A percentile compares a stretch with the other conserved stretches of the same genome.
Conservation (phyloP, 331 rosid genomes). For the Malus hybrid region DNA sequence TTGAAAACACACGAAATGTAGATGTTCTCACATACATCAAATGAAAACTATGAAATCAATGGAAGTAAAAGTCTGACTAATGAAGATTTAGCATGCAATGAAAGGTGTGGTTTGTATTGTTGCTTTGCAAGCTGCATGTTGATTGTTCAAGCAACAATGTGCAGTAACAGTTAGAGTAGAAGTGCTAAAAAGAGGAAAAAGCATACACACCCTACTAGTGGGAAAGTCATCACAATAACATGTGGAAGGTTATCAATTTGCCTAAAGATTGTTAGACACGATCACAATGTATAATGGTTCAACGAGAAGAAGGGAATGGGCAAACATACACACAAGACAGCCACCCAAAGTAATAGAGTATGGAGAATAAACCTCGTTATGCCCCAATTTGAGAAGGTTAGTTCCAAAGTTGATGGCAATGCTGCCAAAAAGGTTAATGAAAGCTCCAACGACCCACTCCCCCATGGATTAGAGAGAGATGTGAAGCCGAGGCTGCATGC, state of each 20-base stretch:
- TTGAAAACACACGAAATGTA: neutral
- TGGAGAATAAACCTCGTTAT: constrained; percentile 56
- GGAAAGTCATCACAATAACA: neutral
- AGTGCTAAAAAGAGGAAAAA: neutral
- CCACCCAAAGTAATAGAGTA: neutral
- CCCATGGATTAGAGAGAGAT: constrained; percentile 58
- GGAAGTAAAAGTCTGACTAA: neutral
- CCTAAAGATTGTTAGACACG: neutral
- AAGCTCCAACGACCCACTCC: constrained; percentile 97
- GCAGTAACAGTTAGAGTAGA: neutral
- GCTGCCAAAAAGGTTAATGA: constrained; percentile 94
- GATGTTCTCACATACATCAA: neutral
- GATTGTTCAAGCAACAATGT: neutral
- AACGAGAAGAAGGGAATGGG: neutral
- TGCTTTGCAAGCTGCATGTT: neutral
- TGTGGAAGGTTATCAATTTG: neutral
- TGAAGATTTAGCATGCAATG: neutral
- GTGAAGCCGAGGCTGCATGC: constrained; percentile 39
- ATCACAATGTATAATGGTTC: neutral
- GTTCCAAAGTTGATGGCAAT: constrained; percentile 96
- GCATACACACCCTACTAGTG: neutral
- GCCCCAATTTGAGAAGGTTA: constrained; percentile 95
- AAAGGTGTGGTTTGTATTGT: neutral
- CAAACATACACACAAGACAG: neutral
- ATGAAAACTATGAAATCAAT: no score